phyloP scores from a whole-genome alignment of 805 yeast species.

The Cyberlindnera mrakii region DNA sequence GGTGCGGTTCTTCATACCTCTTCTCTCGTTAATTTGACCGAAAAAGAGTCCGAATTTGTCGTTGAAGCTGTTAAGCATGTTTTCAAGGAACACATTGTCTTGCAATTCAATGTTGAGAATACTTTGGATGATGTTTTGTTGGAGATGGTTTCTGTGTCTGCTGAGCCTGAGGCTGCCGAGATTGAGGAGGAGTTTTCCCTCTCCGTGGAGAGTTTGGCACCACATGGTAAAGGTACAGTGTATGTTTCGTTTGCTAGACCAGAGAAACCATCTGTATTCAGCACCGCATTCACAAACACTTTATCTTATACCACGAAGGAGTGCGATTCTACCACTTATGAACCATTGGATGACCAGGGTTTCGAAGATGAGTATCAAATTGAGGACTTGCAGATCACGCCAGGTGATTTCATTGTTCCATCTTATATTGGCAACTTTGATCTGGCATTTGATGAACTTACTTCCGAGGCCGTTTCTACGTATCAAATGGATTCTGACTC shows the following conservation, averaged over 20 bases:
- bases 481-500: conserved; percentile 48
- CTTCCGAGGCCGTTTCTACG: conserved; percentile 56
- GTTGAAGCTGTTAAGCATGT: conserved; percentile 81
- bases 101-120: conserved; percentile 81
- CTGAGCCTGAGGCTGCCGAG: conserved; percentile 47
- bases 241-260: conserved; percentile 73
- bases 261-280: conserved; percentile 35
- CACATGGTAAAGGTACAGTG: conserved; percentile 65
- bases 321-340: conserved; percentile 64
- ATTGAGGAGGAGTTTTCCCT: conserved; percentile 64
- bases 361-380: conserved; percentile 91
- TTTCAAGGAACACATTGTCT: conserved; percentile 63
- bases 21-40: conserved; percentile 63
- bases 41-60: conserved; percentile 87
- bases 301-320: conserved; percentile 76
- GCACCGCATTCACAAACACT: conserved; percentile 54
- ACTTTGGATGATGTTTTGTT: conserved; percentile 75
- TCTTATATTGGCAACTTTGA: conserved; percentile 74
- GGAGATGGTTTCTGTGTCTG: conserved; percentile 68
- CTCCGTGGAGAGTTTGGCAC: conserved; percentile 66
- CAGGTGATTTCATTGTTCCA: conserved; percentile 82
- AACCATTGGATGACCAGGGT: conserved; percentile 65
- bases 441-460: conserved; percentile 65
- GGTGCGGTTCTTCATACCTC: conserved; percentile 77
- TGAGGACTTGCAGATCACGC: conserved; percentile 64